Base-by-base conservation (phyloP, 176 grass and related monocot genomes). In the Puya raimondii region DNA sequence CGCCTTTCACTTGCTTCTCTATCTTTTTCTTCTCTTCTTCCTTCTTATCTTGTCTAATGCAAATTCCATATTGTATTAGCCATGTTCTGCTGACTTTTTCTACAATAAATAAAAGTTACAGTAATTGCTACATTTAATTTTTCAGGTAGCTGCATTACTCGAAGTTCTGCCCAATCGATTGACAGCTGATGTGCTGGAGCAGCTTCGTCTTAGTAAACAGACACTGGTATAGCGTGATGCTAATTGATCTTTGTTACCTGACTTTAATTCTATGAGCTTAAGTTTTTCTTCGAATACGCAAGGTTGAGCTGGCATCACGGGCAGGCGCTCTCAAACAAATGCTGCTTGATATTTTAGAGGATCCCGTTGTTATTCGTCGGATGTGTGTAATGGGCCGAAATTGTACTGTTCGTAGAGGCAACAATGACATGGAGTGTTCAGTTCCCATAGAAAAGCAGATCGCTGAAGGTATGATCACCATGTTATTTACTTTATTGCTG, bases 311-410 rank as follows among this genome's bases (percentile, higher is more conserved):
- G 80, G 94, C 79, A 75, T 97, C 94, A 72, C 86, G 86, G 80
- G 89, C 94, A 77, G 94, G 94, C 76, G 89, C 84, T 76, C 75
- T 97, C 15, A 97, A 93, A 80, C 94, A 97, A 82, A 97, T 97
- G 89, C 82, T 97, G 16, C 85, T 97, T 22, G 94, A 97, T 79
- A 79, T 97, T 59, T 75, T 97, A 42, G 89, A 97, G 26, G 94
- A 97, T 77, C 79, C 94, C 70, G 86, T 92, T 85, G 89, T 90
- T 80, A 97, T 97, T 68, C 86, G 94, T 65, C 75, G 87, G 61
- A 97, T 97, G 77, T 97, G 94, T 59, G 82, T 97, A 80, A 92
- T 97, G 89, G 94, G 94, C 56, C 81, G 89, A 87, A 90, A 90
- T 71, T 97, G 94, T 74, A 90, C 72, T 29, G 56, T 97, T 72